These are phyloP conservation scores for Umbelopsis sp. DNA, from an alignment of 192 early-diverging fungal species.

Conservation along the genomic window DNA sequence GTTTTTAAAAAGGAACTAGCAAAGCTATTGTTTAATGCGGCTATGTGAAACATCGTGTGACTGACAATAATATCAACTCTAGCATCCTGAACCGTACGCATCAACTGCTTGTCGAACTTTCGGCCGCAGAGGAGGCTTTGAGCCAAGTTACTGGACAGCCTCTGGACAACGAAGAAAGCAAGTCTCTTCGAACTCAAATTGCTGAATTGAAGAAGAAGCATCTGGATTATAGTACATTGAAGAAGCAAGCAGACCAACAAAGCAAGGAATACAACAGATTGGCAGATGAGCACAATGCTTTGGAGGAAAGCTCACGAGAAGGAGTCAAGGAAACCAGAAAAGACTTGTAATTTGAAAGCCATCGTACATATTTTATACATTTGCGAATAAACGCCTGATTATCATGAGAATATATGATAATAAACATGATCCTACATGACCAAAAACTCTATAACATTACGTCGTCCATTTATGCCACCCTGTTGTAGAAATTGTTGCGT, in stretches of 20 bases:
- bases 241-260: constrained; percentile 30
- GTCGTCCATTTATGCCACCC: constrained; percentile 23
- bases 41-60: neutral
- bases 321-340: constrained; percentile 32
- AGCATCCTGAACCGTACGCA: constrained; percentile 63
- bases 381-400: neutral
- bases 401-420: too few relatives aligned
- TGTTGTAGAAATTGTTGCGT: constrained; percentile 75
- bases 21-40: neutral
- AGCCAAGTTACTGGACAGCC: constrained; percentile 27
- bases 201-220: constrained; percentile 27
- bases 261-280: constrained; percentile 31
- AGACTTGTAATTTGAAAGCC: constrained; percentile 29
- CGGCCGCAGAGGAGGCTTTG: constrained; percentile 51
- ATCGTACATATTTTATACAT: constrained; percentile 7
- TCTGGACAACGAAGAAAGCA: constrained; percentile 17
- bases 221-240: constrained; percentile 34
- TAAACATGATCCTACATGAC: too few relatives aligned
- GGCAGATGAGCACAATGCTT: constrained; percentile 26
- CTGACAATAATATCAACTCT: neutral
- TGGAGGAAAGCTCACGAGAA: constrained; percentile 9
- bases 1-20: neutral
- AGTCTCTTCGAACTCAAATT: constrained; percentile 20
- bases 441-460: neutral
- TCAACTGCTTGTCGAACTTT: constrained; percentile 49